Base-by-base conservation (phyloP, 1,284 basidiomycete species). In the Microbotryum lychnidis-dioicae region DNA sequence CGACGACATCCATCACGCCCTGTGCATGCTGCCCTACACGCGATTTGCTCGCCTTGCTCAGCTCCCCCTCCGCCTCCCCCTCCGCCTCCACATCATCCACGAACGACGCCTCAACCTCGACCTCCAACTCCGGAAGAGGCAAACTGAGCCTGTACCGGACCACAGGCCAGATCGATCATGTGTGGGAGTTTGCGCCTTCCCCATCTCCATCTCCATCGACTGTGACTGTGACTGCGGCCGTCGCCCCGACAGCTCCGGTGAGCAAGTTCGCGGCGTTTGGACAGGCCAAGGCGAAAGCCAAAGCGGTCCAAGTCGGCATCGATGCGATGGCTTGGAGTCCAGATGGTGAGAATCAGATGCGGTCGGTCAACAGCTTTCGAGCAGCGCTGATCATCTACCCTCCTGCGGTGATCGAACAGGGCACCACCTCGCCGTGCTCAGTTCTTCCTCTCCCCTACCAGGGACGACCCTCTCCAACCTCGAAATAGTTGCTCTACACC, bases 401-500 rank as follows among this genome's bases (percentile, higher is more conserved):
- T 10, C 20, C 3, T 20, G 9, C 44, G 8, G 5, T n/a, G 48
- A 31, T 31, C 1, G 8, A 20, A 6, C 2, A 6, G 20, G 6
- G 1, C 14, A 58, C 6, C 54, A 46, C 49, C 18, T 68, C 42
- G 67, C 60, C 42, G 62, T 61, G 14, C 50, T 57, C 33, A 44
- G 60, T 21, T 42, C 48, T 3, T 52, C 55, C 3, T 47, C 63
- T 16, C 21, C 63, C 7, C 16, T 8, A 6, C 21, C 51, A 10
- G 21, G 49, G 2, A n/a, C 56, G 16, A 6, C 37, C 27, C 21
- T 45, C 14, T 55, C 62, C 10, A 55, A 54, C 33, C 50, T 66
- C 23, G 45, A 56, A 14, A 57, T 67, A 56, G 37, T 67, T 54
- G 59, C 63, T 12, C 44, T 68, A 14, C 58, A 68, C 16, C 37